These are phyloP conservation scores for Lasiodiplodia theobromae DNA, from an alignment of 2,329 filamentous ascomycete genomes.

Conservation along the genomic window DNA sequence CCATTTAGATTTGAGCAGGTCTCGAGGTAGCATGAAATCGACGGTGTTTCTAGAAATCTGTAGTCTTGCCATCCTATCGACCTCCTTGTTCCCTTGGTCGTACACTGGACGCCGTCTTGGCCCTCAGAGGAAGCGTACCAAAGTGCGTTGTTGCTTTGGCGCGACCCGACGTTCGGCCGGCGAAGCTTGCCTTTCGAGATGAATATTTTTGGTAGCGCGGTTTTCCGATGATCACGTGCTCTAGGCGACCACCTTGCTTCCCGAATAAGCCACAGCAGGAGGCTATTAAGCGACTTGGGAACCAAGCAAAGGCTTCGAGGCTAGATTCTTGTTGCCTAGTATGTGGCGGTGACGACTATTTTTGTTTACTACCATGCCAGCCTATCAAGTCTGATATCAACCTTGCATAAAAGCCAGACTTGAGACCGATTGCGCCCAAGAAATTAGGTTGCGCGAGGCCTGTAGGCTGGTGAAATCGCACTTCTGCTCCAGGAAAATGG, in stretches of 20 bases:
- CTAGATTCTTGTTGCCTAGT: not conserved
- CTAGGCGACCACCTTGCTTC: not conserved
- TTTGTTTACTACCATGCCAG: not conserved
- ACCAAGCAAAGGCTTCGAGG: not conserved
- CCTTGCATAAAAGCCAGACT: not conserved
- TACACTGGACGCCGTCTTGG: slow-evolving; percentile 13
- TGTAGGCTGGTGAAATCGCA: not conserved
- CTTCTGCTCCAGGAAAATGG: not conserved
- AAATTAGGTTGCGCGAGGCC: not conserved
- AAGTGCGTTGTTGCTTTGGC: slow-evolving; percentile 25
- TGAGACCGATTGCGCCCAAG: not conserved
- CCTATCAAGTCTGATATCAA: slow-evolving; percentile 9
- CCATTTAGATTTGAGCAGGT: slow-evolving; percentile 6
- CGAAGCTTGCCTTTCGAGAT: not conserved
- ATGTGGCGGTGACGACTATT: not conserved
- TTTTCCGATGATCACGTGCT: slow-evolving; percentile 9
- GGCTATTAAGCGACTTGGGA: not conserved
- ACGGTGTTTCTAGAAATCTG: slow-evolving; percentile 65
- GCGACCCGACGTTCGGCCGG: slow-evolving; percentile 11
- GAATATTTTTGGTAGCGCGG: not conserved
- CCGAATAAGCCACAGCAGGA: not conserved
- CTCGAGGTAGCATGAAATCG: slow-evolving; percentile 17
- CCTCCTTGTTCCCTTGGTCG: slow-evolving; percentile 69
- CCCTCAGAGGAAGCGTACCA: not conserved
- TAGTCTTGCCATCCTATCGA: slow-evolving; percentile 60